These are phyloP conservation scores for Obelidium mucronatum DNA, from an alignment of 192 early-diverging fungal species.

Conservation along the genomic window DNA sequence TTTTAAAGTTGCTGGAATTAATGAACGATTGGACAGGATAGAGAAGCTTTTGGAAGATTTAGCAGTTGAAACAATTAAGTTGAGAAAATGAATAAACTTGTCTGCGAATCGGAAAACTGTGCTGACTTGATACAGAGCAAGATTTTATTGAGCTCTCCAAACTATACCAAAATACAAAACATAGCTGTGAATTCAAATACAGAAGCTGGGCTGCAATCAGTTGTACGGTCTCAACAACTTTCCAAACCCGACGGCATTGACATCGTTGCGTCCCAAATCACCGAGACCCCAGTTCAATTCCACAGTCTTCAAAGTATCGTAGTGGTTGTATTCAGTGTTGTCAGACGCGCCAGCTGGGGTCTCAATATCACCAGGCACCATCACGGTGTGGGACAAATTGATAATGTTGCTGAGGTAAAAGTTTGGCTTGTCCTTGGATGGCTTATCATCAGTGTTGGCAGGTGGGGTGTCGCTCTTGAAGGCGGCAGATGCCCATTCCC, in stretches of 20 bases:
- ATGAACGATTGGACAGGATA: no score
- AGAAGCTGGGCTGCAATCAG: no score
- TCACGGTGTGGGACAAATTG: background rate
- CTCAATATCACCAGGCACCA: background rate
- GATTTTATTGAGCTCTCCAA: no score
- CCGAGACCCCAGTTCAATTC: constrained; percentile 70
- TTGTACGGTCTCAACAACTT: constrained; percentile 8
- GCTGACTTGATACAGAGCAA: no score
- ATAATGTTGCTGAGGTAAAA: background rate
- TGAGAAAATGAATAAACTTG: no score
- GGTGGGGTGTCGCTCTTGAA: background rate
- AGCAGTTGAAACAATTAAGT: no score
- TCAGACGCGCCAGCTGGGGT: constrained; percentile 38
- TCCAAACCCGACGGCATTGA: constrained; percentile 18
- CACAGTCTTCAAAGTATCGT: constrained; percentile 63
- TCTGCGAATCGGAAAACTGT: no score
- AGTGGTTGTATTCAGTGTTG: constrained; percentile 67
- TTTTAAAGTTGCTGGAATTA: no score
- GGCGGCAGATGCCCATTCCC: background rate
- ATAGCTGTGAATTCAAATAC: no score
- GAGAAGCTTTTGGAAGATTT: no score
- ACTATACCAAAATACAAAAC: no score
- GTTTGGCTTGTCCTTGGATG: constrained; percentile 6
- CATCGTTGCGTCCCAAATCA: constrained; percentile 62
- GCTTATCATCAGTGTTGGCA: background rate